Evolutionary conservation across 2,329 filamentous ascomycete species (phyloP).

Genomic region (Cephalotrichum gorgonifer): DNA sequence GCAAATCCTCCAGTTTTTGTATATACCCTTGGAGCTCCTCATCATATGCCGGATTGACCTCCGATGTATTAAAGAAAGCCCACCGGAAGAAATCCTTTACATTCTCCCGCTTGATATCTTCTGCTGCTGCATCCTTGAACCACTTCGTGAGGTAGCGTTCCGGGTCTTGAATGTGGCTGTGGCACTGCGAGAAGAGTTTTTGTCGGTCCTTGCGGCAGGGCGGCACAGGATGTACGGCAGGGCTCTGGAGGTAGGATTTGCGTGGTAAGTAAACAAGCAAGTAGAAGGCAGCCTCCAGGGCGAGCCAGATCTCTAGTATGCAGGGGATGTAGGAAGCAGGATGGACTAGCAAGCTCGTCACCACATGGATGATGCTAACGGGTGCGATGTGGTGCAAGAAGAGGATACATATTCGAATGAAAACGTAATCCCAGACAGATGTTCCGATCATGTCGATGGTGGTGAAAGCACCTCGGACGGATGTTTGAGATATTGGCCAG

Average conservation of each 20-base stretch:
- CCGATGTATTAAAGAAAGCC: slow-evolving; percentile 43
- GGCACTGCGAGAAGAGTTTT: slow-evolving; percentile 39
- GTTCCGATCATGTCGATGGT: slow-evolving; percentile 6
- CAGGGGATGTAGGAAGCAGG: slow-evolving; percentile 16
- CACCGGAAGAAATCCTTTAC: slow-evolving; percentile 51
- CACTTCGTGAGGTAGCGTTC: slow-evolving; percentile 44
- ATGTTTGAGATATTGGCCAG: no score
- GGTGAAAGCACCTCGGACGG: no score
- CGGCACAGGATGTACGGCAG: slow-evolving; percentile 36
- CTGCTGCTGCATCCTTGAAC: slow-evolving; percentile 41
- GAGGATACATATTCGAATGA: slow-evolving; percentile 36
- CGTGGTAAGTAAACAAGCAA: slow-evolving; percentile 41
- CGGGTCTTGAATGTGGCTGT: slow-evolving; percentile 38
- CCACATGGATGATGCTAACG: slow-evolving; percentile 34
- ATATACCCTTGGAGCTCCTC: slow-evolving; percentile 47
- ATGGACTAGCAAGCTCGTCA: slow-evolving; percentile 15
- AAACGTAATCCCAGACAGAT: slow-evolving; percentile 15
- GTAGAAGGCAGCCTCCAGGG: slow-evolving; percentile 44
- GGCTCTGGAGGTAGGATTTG: slow-evolving; percentile 36
- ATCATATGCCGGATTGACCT: slow-evolving; percentile 30
- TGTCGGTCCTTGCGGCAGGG: slow-evolving; percentile 32
- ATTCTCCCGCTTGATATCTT: slow-evolving; percentile 47
- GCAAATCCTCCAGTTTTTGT: slow-evolving; percentile 35
- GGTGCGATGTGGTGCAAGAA: slow-evolving; percentile 37
- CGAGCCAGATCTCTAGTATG: slow-evolving; percentile 29